These are phyloP conservation scores for Pseudogymnoascus sp. DNA, from an alignment of 2,329 filamentous ascomycete genomes.

Conservation along the genomic window DNA sequence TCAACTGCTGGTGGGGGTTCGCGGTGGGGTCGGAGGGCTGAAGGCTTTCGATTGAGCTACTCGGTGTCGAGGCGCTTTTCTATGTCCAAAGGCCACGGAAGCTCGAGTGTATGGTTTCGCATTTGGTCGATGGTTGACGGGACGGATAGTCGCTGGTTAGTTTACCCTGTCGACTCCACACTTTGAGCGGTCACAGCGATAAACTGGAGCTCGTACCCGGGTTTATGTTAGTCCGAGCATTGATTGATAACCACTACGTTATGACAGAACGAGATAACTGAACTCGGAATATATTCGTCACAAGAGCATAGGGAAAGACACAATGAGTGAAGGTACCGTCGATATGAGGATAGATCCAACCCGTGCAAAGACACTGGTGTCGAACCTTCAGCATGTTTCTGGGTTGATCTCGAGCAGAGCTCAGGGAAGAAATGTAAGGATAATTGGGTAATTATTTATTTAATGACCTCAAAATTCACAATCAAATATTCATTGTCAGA, in stretches of 20 bases:
- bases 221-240: constrained; percentile 1
- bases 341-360: constrained; percentile 55
- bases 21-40: neutral
- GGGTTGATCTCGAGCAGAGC: constrained; percentile 50
- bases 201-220: constrained; percentile 4
- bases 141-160: constrained; percentile 7
- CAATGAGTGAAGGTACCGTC: constrained; percentile 7
- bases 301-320: neutral
- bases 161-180: constrained; percentile 8
- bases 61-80: neutral
- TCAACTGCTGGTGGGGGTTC: neutral
- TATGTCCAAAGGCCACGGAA: neutral
- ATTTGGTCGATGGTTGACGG: constrained; percentile 7
- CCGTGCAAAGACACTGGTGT: constrained; percentile 55
- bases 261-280: neutral
- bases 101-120: neutral
- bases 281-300: neutral
- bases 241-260: neutral
- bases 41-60: neutral
- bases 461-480: constrained; percentile 2
- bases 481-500: neutral
- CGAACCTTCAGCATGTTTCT: constrained; percentile 55
- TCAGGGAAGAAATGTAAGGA: constrained; percentile 48
- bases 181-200: neutral
- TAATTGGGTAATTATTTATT: constrained; percentile 15